phyloP scores from a whole-genome alignment of 2,329 filamentous ascomycete genomes.

The Aspergillus sp. region DNA sequence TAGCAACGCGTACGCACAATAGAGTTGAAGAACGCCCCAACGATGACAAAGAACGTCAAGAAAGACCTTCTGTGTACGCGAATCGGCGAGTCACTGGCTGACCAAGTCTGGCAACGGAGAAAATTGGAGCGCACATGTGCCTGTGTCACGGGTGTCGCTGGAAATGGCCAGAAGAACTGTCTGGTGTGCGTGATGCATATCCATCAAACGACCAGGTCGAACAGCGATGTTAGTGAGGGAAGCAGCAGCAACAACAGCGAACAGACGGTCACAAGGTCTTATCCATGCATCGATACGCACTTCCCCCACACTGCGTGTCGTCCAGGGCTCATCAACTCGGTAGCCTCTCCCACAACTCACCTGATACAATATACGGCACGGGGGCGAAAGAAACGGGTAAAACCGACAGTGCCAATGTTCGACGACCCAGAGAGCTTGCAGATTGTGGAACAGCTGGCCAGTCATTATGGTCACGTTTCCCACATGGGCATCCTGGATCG shows the following conservation, averaged over 20 bases:
- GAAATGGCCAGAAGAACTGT: not conserved
- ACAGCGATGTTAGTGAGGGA: not conserved
- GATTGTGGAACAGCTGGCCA: constrained; percentile 20
- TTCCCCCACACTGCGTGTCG: not conserved
- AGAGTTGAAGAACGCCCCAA: no score
- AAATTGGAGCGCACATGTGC: not conserved
- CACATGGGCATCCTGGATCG: constrained; percentile 45
- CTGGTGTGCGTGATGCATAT: not conserved
- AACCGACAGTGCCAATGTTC: not conserved
- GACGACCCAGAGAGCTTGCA: not conserved
- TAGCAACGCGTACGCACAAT: no score
- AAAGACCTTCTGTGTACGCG: not conserved
- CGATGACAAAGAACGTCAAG: not conserved
- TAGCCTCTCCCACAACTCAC: not conserved
- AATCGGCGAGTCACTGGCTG: not conserved
- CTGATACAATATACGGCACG: not conserved
- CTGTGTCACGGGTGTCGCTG: not conserved
- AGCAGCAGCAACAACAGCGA: constrained; percentile 4
- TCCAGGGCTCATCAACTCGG: no score
- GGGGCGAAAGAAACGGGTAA: not conserved
- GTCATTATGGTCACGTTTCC: constrained; percentile 36
- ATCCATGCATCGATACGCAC: not conserved
- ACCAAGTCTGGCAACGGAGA: not conserved
- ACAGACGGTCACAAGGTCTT: not conserved
- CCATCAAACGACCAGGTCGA: not conserved